Evolutionary conservation across 768 basidiomycete genomes (phyloP).

Genomic region (Cystobasidiopsis lactophilus): DNA sequence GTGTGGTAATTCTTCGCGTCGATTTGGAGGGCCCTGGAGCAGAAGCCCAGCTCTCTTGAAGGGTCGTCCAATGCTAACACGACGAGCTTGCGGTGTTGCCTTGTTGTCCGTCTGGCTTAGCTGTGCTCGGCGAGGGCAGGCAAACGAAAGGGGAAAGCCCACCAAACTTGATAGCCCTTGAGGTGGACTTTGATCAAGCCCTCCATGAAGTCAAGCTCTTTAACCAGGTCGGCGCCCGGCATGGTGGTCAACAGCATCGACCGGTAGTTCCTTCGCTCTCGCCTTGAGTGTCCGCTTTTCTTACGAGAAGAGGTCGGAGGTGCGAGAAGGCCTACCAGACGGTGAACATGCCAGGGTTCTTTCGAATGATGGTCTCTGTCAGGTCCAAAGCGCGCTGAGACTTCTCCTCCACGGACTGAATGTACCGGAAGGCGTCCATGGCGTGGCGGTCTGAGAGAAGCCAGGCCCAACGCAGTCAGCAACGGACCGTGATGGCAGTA

Average conservation of each 20-base stretch:
- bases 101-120: too few relatives aligned
- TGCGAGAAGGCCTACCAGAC: conserved; percentile 46
- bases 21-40: conserved; percentile 42
- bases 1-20: conserved; percentile 98
- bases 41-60: conserved; percentile 49
- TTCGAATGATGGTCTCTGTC: conserved; percentile 65
- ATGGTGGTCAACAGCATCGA: background rate
- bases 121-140: background rate
- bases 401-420: conserved; percentile 55
- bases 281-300: background rate
- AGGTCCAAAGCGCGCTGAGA: conserved; percentile 60
- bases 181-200: conserved; percentile 58
- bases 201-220: conserved; percentile 67
- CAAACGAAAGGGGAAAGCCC: background rate
- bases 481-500: background rate
- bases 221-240: conserved; percentile 29
- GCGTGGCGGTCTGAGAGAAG: conserved; percentile 59
- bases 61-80: conserved; percentile 24
- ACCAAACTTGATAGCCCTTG: conserved; percentile 98
- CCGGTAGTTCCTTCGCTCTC: conserved; percentile 1
- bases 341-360: conserved; percentile 91
- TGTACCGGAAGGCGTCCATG: conserved; percentile 72
- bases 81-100: conserved; percentile 30
- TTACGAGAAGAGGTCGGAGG: background rate
- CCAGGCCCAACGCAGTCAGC: too few relatives aligned